Evolutionary conservation across 352 stramenopile genomes (phyloP), one percentile per base, ranked within the genome.

Genomic region (Globisporangium barbulae): DNA sequence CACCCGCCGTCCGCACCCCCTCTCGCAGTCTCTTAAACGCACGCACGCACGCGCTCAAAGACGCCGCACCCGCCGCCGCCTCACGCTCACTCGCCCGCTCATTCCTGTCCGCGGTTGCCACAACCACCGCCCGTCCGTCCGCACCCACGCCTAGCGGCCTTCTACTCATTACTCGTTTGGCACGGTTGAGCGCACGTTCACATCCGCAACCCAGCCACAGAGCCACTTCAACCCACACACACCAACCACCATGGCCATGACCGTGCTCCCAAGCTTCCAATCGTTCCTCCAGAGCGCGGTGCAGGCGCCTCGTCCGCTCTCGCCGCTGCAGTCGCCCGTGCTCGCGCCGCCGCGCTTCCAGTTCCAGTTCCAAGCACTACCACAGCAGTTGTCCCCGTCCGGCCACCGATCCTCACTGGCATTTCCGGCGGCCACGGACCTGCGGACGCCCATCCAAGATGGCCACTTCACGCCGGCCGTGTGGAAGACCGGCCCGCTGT

Each of bases 191-290:
- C 25, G 28, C 56, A 62, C 41, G n/a, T 17, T 48, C 19, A 28
- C 30, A n/a, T 44, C 31, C 53, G 35, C 35, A 39, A 28, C 25
- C 10, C 56, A 28, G 37, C 19, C 30, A 9, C 33, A 39, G 31
- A 48, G 9, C 6, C 47, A 53, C 21, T 7, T 22, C 47, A 19
- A 49, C 31, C 44, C 28, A 17, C 13, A n/a, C 8, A 9, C 10
- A 41, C 21, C 9, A 54, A 13, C 47, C 35, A 59, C 49, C 62
- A 76, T 83, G 74, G 63, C 71, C 63, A 73, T 82, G 72, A 80
- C 73, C 21, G 56, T 83, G 28, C 64, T 88, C 37, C 79, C 79
- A 28, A 84, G 73, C 60, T 88, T 88, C 68, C 74, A 88, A 62
- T 71, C 70, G 22, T 88, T 88, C 68, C 59, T 88, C 39, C 68